These are phyloP conservation scores for Erythrobasidium hasegawianum DNA, from an alignment of 1,284 basidiomycete species.

Conservation along the genomic window DNA sequence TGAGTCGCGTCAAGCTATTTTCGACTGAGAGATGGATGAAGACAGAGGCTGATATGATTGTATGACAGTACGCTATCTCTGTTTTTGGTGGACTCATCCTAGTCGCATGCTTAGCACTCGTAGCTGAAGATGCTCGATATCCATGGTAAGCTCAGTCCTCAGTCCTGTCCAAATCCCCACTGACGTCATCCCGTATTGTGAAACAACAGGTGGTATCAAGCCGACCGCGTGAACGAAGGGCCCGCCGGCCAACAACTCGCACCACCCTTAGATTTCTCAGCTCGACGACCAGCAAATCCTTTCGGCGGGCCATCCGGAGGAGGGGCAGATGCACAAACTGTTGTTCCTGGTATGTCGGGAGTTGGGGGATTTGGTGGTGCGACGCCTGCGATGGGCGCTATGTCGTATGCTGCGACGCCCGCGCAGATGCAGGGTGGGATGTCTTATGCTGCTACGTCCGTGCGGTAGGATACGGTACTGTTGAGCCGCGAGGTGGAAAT, in stretches of 20 bases:
- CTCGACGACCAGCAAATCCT: background rate
- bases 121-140: conserved; percentile 24
- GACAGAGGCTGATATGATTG: too few species aligned
- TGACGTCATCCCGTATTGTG: background rate
- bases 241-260: background rate
- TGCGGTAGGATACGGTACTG: background rate
- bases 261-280: background rate
- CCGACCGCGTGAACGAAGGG: background rate
- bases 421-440: background rate
- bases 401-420: background rate
- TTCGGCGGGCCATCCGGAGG: background rate
- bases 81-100: conserved; percentile 18
- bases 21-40: too few species aligned
- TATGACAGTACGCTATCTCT: conserved; percentile 4
- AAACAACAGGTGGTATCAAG: conserved; percentile 1
- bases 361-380: background rate
- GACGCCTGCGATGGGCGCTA: background rate
- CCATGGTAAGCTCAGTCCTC: conserved; percentile 13
- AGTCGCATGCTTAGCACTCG: conserved; percentile 7
- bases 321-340: background rate
- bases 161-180: too few species aligned
- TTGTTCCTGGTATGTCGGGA: too few species aligned
- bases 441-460: background rate
- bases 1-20: background rate
- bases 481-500: background rate